These are phyloP conservation scores for Wickerhamiella kurtzmanii DNA, from an alignment of 805 yeast genomes.

Conservation along the genomic window DNA sequence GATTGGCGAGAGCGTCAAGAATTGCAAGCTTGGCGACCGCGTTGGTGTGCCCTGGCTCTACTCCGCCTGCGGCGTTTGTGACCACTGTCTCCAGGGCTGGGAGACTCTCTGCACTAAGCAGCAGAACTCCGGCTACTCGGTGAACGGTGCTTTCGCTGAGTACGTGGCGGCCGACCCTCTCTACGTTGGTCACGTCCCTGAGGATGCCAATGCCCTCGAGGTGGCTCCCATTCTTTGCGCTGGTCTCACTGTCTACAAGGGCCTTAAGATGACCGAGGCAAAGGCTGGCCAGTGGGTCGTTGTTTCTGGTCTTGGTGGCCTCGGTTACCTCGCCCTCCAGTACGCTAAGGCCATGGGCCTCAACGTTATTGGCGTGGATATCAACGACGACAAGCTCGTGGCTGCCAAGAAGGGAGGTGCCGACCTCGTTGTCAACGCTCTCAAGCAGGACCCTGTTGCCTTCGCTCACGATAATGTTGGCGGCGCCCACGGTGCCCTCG, in stretches of 20 bases:
- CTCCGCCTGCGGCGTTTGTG: slow-evolving; percentile 65
- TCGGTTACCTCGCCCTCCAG: slow-evolving; percentile 62
- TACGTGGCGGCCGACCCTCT: slow-evolving; percentile 80
- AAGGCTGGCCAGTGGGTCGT: slow-evolving; percentile 65
- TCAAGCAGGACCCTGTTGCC: slow-evolving; percentile 44
- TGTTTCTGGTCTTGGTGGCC: slow-evolving; percentile 67
- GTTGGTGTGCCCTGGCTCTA: slow-evolving; percentile 82
- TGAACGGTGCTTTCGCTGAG: slow-evolving; percentile 85
- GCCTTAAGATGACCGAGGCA: slow-evolving; percentile 64
- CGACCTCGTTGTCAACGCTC: slow-evolving; percentile 43
- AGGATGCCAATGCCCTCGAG: slow-evolving; percentile 58
- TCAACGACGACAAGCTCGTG: slow-evolving; percentile 49
- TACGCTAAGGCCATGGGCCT: slow-evolving; percentile 67
- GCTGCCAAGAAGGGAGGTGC: slow-evolving; percentile 50
- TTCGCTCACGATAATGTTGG: slow-evolving; percentile 43
- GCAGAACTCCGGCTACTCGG: slow-evolving; percentile 72
- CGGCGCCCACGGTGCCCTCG: slow-evolving; percentile 65
- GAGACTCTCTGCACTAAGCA: slow-evolving; percentile 64
- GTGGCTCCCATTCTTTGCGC: slow-evolving; percentile 81
- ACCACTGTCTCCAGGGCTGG: slow-evolving; percentile 49
- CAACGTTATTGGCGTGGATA: slow-evolving; percentile 59
- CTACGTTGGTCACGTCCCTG: slow-evolving; percentile 71
- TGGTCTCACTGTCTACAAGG: slow-evolving; percentile 85
- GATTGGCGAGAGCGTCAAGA: slow-evolving; percentile 51
- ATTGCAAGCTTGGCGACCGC: slow-evolving; percentile 63